These are phyloP conservation scores for Collybia sp. DNA, from an alignment of 768 basidiomycete genomes.

Conservation along the genomic window DNA sequence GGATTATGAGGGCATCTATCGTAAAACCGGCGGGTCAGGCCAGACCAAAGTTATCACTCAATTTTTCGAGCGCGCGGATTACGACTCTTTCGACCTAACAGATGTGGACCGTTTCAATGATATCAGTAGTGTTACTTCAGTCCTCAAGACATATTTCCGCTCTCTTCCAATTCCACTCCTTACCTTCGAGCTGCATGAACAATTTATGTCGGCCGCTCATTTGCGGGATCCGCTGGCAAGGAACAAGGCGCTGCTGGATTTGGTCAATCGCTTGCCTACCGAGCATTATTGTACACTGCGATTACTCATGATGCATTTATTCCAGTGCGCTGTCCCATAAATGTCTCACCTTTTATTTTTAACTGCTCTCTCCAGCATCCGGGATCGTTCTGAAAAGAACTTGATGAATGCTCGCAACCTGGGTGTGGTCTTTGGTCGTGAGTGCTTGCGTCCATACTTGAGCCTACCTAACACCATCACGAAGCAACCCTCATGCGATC, in stretches of 20 bases:
- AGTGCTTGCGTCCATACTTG: slow-evolving; percentile 27
- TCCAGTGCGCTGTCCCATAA: slow-evolving; percentile 61
- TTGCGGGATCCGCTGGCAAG: slow-evolving; percentile 61
- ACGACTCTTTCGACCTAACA: slow-evolving; percentile 79
- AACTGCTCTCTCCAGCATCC: slow-evolving; percentile 44
- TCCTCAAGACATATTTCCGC: slow-evolving; percentile 95
- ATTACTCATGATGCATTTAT: slow-evolving; percentile 80
- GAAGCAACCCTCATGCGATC: slow-evolving; percentile 93
- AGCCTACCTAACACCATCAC: slow-evolving; percentile 8
- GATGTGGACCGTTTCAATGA: slow-evolving; percentile 94
- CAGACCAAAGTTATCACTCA: slow-evolving; percentile 93
- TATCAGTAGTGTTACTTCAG: slow-evolving; percentile 94
- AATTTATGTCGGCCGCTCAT: slow-evolving; percentile 75
- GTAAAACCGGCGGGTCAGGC: slow-evolving; percentile 91
- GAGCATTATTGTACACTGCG: slow-evolving; percentile 88
- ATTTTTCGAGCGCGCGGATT: slow-evolving; percentile 91
- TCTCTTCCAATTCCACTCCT: slow-evolving; percentile 87
- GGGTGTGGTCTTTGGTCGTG: slow-evolving; percentile 98
- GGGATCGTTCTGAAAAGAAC: slow-evolving; percentile 65
- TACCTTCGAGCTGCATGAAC: slow-evolving; percentile 88
- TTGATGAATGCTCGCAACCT: slow-evolving; percentile 94
- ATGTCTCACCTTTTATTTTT: slow-evolving; percentile 4
- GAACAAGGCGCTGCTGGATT: slow-evolving; percentile 53
- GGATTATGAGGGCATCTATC: slow-evolving; percentile 97
- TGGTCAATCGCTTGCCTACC: slow-evolving; percentile 74